A percentile compares a stretch with the other conserved stretches of the same genome.
These are phyloP conservation scores for Diaporthe humulicola DNA, from an alignment of 2,329 filamentous ascomycete species.

Conservation along the genomic window DNA sequence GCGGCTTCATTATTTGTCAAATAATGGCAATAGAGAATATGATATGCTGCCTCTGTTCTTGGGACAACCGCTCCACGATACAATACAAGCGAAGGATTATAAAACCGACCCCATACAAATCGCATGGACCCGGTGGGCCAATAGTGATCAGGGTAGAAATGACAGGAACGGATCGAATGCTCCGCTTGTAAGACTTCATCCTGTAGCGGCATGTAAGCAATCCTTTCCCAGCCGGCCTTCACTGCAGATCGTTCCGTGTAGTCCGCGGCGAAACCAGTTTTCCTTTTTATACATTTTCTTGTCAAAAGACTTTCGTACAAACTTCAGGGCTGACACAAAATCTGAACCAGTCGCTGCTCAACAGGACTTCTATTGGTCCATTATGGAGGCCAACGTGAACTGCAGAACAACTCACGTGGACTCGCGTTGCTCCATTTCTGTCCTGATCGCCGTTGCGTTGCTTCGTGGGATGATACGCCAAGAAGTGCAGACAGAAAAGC, in stretches of 20 bases:
- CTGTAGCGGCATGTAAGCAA: slow-evolving; percentile 1
- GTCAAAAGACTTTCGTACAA: too few species aligned
- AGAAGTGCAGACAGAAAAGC: background rate
- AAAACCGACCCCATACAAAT: rapidly evolving
- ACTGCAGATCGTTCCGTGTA: too few species aligned
- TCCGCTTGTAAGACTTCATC: slow-evolving; percentile 9
- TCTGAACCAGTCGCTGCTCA: background rate
- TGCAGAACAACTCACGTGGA: background rate
- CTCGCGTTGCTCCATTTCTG: background rate
- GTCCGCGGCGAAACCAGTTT: background rate
- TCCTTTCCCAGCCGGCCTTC: background rate
- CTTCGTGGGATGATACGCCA: slow-evolving; percentile 1
- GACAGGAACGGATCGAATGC: background rate
- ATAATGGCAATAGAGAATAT: background rate
- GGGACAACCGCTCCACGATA: background rate
- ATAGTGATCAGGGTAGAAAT: too few species aligned
- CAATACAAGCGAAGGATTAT: background rate
- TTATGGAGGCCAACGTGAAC: rapidly evolving
- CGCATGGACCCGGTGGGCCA: background rate
- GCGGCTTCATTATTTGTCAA: background rate
- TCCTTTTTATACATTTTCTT: background rate
- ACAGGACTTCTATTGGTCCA: too few species aligned
- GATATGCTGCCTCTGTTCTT: background rate
- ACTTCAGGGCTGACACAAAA: background rate
- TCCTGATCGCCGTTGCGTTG: background rate